Conservation (phyloP, 345 rosid species). For the Acer campestre region DNA sequence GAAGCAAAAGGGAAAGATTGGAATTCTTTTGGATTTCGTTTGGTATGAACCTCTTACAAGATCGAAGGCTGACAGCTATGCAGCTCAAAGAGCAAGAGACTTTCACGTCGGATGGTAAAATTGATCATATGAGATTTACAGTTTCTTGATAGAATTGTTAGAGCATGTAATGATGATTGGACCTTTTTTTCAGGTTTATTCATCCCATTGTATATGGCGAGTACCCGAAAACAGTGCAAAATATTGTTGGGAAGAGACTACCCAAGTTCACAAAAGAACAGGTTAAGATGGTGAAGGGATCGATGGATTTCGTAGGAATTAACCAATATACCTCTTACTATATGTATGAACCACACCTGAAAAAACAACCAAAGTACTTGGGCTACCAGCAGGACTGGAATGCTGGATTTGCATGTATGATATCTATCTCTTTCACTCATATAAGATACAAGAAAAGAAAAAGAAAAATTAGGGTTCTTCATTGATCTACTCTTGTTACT, state of each 20-base stretch:
- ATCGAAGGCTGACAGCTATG: slow-evolving; percentile 78
- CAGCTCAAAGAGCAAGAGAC: slow-evolving; percentile 97
- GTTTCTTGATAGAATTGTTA: not conserved
- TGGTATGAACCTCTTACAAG: slow-evolving; percentile 97
- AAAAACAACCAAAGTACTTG: slow-evolving; percentile 44
- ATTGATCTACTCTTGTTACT: not conserved
- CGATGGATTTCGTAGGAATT: slow-evolving; percentile 86
- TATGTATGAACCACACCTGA: slow-evolving; percentile 56
- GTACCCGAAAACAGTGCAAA: slow-evolving; percentile 87
- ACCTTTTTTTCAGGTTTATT: slow-evolving; percentile 57
- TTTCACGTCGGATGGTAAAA: slow-evolving; percentile 92
- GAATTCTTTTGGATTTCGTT: slow-evolving; percentile 86
- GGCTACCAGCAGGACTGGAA: slow-evolving; percentile 98
- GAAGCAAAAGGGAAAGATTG: slow-evolving; percentile 86
- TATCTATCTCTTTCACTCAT: not conserved
- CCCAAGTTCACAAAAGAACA: slow-evolving; percentile 80
- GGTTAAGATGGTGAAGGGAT: slow-evolving; percentile 86
- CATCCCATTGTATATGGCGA: slow-evolving; percentile 92
- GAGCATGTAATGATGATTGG: slow-evolving; percentile 6
- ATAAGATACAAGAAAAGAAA: not conserved
- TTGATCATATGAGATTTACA: not conserved
- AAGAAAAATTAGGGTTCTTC: not conserved
- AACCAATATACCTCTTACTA: slow-evolving; percentile 89
- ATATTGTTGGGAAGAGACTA: slow-evolving; percentile 72
- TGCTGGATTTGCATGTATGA: slow-evolving; percentile 75